Conservation (phyloP, 78 protist genomes). For the Tieghemostelium lacteum region DNA sequence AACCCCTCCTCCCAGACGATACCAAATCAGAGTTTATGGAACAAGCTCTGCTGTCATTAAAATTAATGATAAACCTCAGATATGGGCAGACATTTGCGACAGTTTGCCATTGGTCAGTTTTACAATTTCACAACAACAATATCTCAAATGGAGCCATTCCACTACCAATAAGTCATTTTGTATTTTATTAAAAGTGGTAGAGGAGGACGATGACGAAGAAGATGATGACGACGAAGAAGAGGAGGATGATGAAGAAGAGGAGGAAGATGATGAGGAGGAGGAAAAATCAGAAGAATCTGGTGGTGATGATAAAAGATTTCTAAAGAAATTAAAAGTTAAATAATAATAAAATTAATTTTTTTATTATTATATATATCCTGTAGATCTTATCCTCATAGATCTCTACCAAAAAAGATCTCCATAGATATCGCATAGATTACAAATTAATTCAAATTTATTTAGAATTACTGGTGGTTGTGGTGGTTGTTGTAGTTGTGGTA, state of each 20-base stretch:
- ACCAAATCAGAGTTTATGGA: conserved; percentile 72
- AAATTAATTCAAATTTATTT: too few relatives aligned
- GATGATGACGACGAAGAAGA: conserved; percentile 46
- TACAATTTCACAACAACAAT: conserved; percentile 64
- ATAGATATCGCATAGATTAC: too few relatives aligned
- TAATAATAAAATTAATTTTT: conserved; percentile 5
- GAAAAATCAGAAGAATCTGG: not conserved
- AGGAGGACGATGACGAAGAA: conserved; percentile 62
- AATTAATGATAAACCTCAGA: conserved; percentile 59
- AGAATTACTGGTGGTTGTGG: not conserved
- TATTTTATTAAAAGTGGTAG: conserved; percentile 26
- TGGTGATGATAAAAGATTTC: conserved; percentile 45
- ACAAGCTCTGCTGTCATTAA: conserved; percentile 46
- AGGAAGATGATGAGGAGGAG: conserved; percentile 39
- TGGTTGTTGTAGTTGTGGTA: not conserved
- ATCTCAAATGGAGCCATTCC: conserved; percentile 69
- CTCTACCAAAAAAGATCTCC: too few relatives aligned
- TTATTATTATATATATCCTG: too few relatives aligned
- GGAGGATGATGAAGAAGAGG: conserved; percentile 9
- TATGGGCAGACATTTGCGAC: conserved; percentile 72
- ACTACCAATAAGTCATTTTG: conserved; percentile 27
- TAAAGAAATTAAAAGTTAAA: conserved; percentile 75
- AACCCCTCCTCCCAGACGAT: conserved; percentile 64
- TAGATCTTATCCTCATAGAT: too few relatives aligned
- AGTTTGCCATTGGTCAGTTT: conserved; percentile 58